phyloP scores from a whole-genome alignment of 2,329 filamentous ascomycete species.

The Cryphonectria nitschkei region DNA sequence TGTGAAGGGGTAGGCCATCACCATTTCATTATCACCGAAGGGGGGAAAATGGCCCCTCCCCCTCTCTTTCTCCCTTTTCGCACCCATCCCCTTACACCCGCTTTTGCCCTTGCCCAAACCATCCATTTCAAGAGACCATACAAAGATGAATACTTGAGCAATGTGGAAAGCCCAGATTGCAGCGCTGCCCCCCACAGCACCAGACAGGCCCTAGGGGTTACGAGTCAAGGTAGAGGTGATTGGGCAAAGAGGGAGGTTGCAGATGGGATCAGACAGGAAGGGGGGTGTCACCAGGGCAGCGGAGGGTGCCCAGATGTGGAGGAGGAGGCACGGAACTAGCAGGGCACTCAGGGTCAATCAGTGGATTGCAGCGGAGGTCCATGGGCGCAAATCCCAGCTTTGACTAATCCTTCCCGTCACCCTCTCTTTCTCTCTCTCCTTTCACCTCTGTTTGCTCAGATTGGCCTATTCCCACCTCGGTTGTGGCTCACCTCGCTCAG shows the following conservation, averaged over 20 bases:
- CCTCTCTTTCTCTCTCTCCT: background rate
- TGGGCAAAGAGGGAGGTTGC: background rate
- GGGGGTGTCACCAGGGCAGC: slow-evolving; percentile 3
- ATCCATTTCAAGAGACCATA: background rate
- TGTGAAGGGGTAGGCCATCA: background rate
- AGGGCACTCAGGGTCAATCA: slow-evolving; percentile 1
- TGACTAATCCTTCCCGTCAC: slow-evolving; percentile 8
- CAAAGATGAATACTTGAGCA: background rate
- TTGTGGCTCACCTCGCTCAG: background rate
- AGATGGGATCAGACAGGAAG: slow-evolving; percentile 1
- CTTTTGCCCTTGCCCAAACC: background rate
- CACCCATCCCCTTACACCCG: background rate
- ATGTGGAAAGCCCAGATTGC: background rate
- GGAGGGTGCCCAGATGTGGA: slow-evolving; percentile 11
- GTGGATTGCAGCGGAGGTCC: slow-evolving; percentile 9
- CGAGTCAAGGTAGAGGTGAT: slow-evolving; percentile 4
- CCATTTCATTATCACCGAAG: background rate
- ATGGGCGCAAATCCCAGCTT: slow-evolving; percentile 17
- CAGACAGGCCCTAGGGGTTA: background rate
- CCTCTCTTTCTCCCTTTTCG: background rate
- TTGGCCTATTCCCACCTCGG: background rate
- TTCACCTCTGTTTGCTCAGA: background rate
- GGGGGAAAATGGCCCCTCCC: background rate
- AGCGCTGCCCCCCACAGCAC: background rate
- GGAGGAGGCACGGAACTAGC: slow-evolving; percentile 4